Conservation (phyloP, 1,284 basidiomycete species). For the Malassezia slooffiae region DNA sequence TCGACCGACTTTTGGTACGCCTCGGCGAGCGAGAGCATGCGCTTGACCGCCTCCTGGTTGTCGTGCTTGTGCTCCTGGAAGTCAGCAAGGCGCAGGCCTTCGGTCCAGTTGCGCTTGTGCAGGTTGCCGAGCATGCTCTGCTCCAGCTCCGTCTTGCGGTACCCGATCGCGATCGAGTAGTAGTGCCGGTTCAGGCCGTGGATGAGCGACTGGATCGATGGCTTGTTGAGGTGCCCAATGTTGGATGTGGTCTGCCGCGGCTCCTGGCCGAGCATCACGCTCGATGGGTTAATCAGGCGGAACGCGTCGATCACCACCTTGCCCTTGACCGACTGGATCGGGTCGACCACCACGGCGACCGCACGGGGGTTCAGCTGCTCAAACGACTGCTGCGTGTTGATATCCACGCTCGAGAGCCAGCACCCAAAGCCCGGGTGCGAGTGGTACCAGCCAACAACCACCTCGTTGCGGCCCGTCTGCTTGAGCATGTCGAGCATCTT, state of each 20-base stretch:
- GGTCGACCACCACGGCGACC: conserved; percentile 95
- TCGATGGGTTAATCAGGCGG: conserved; percentile 52
- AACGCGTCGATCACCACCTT: conserved; percentile 96
- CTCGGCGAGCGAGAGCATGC: conserved; percentile 40
- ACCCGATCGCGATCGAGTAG: conserved; percentile 45
- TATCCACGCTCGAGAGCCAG: conserved; percentile 97
- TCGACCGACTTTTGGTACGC: conserved; percentile 46
- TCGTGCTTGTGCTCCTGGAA: conserved; percentile 43
- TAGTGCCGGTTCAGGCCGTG: conserved; percentile 47
- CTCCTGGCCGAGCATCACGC: conserved; percentile 64
- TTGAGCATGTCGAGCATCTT: conserved; percentile 99
- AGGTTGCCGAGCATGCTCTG: conserved; percentile 46
- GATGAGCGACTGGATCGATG: conserved; percentile 69
- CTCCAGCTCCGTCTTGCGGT: conserved; percentile 46
- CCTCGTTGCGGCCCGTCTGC: conserved; percentile 94
- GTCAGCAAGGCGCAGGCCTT: conserved; percentile 39
- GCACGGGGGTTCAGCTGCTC: conserved; percentile 88
- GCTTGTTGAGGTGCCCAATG: conserved; percentile 97
- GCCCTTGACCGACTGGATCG: conserved; percentile 91
- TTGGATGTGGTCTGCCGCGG: conserved; percentile 95
- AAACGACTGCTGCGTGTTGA: conserved; percentile 98
- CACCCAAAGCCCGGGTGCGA: conserved; percentile 99
- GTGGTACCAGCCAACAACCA: conserved; percentile 99
- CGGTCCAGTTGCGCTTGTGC: conserved; percentile 45
- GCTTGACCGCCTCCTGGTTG: conserved; percentile 39